A percentile compares a stretch with the other conserved stretches of the same genome.
Conservation (phyloP, 805 yeast species). For the Yarrowia bubula region DNA sequence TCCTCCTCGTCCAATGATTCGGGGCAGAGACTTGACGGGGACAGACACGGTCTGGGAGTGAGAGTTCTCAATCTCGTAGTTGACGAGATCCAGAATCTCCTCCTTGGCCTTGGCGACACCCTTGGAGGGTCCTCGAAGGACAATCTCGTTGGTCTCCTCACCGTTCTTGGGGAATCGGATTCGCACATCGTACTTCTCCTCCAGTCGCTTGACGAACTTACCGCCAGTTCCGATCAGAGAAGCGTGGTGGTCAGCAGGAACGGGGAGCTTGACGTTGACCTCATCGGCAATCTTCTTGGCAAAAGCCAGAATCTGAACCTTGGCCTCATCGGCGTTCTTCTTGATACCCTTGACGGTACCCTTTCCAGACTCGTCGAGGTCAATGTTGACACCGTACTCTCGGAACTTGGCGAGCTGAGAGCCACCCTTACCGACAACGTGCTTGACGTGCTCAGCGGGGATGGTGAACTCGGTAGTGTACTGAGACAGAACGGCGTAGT, state of each 20-base stretch:
- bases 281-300: conserved; percentile 84
- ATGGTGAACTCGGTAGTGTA: conserved; percentile 52
- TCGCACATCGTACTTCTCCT: conserved; percentile 79
- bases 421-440: conserved; percentile 90
- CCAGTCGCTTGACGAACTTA: conserved; percentile 74
- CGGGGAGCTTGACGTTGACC: conserved; percentile 56
- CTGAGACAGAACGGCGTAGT: conserved; percentile 48
- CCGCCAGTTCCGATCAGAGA: conserved; percentile 83
- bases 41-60: conserved; percentile 60
- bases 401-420: conserved; percentile 63
- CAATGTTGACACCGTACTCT: conserved; percentile 72
- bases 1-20: conserved; percentile 88
- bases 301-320: conserved; percentile 53
- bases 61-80: conserved; percentile 86
- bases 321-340: conserved; percentile 73
- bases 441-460: conserved; percentile 66
- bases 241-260: conserved; percentile 78
- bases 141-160: conserved; percentile 52
- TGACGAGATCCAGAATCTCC: conserved; percentile 77
- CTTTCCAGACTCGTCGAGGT: conserved; percentile 58
- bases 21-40: conserved; percentile 71
- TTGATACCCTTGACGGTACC: conserved; percentile 74
- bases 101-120: conserved; percentile 81
- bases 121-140: conserved; percentile 83
- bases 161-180: conserved; percentile 53